phyloP scores from a whole-genome alignment of 495 filamentous ascomycete genomes.

The Penicillium salamii region DNA sequence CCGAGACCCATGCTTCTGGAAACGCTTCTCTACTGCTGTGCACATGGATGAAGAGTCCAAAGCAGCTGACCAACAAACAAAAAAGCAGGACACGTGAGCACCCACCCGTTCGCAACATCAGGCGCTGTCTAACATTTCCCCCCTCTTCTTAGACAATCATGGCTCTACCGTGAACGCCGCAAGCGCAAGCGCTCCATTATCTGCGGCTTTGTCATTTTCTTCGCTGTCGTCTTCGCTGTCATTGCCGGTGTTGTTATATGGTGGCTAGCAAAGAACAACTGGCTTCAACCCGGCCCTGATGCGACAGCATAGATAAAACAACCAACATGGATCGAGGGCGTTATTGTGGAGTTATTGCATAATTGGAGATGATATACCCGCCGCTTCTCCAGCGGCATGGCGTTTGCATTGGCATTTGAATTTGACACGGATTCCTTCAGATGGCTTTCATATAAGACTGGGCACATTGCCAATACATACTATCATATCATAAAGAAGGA shows the following conservation, averaged over 20 bases:
- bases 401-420: neutral
- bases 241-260: constrained; percentile 32
- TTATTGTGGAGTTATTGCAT: neutral
- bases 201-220: constrained; percentile 34
- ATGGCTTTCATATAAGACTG: neutral
- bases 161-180: constrained; percentile 32
- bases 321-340: no score
- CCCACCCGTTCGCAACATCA: no score
- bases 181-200: constrained; percentile 33
- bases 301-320: neutral
- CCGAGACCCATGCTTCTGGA: constrained; percentile 62
- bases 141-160: constrained; percentile 17
- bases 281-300: constrained; percentile 25
- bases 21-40: constrained; percentile 58
- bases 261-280: constrained; percentile 41
- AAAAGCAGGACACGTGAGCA: constrained; percentile 14
- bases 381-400: neutral
- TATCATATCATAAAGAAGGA: neutral
- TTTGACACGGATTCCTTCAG: neutral
- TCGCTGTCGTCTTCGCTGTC: constrained; percentile 25
- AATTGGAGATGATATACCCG: constrained; percentile 9
- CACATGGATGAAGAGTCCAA: constrained; percentile 45
- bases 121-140: neutral
- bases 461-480: constrained; percentile 1
- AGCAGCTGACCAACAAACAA: constrained; percentile 9